Base-by-base conservation (phyloP, 305 asterid genomes). In the Salvia sclarea region DNA sequence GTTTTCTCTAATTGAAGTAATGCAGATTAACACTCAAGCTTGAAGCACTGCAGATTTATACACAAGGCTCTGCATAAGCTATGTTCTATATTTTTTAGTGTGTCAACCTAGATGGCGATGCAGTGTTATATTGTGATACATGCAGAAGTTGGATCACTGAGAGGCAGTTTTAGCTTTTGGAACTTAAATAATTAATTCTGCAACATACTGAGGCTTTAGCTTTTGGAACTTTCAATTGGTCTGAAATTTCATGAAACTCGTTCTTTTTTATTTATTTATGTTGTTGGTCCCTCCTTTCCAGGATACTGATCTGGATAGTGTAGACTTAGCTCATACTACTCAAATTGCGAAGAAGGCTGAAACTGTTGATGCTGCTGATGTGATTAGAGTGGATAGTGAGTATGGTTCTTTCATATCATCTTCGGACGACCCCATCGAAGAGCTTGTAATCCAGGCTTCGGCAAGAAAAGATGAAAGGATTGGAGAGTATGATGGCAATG, bases 311-410 rank as follows among this genome's bases (percentile, higher is more conserved):
- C 43, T 64, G 61, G 55, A 16, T 49, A 37, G 40, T 24, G 37
- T 37, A 3, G 55, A 45, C 30, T 33, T 54, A 40, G 49, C 54
- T 28, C 16, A 33, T 49, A 20, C 43, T 50, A 22, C 44, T 50
- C 63, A 70, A 70, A 11, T 45, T 50, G 16, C 7, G 54, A 53
- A 50, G 45, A 59, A 14, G 44, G 61, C 25, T 25, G 31, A 61
- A 22, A 64, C 2, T 30, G 41, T 47, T 44, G 79, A 75, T 49
- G 38, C 44, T 62, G 17, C 70, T 62, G 64, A 17, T 48, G 47
- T 28, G 28, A 33, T 44, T 30, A 25, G 17, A 37, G 24, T 8
- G 41, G 72, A 69, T 16, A 37, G 55, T 45, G 47, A 6, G 44
- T 35, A 21, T 10, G 72, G 67, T 16, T 59, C 68, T 5, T 12